Evolutionary conservation across 1,284 basidiomycete genomes (phyloP).

Genomic region (Xerocomus amazonicus): DNA sequence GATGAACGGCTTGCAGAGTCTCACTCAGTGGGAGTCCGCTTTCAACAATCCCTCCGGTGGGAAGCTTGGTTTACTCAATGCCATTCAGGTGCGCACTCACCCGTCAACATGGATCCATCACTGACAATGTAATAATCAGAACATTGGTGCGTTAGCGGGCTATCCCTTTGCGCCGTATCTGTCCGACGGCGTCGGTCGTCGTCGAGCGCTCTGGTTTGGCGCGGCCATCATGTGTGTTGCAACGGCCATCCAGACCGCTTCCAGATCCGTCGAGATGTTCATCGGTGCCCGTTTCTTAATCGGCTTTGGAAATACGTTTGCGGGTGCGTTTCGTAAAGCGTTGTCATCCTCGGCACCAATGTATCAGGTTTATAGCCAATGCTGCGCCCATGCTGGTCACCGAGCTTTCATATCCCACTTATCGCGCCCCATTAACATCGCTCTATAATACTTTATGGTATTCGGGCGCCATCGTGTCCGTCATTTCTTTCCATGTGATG

Average conservation of each 20-base stretch:
- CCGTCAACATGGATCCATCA: neutral
- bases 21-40: slow-evolving; percentile 56
- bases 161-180: slow-evolving; percentile 72
- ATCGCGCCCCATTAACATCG: slow-evolving; percentile 70
- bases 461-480: slow-evolving; percentile 67
- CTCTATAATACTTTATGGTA: slow-evolving; percentile 80
- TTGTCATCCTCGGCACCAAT: neutral
- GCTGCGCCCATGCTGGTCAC: slow-evolving; percentile 74
- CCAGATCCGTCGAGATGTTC: slow-evolving; percentile 76
- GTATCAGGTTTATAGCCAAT: slow-evolving; percentile 38
- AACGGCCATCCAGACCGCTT: slow-evolving; percentile 66
- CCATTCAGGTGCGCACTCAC: slow-evolving; percentile 56
- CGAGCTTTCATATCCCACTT: slow-evolving; percentile 73
- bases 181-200: slow-evolving; percentile 66
- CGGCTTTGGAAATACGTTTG: slow-evolving; percentile 77
- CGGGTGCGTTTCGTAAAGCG: slow-evolving; percentile 36
- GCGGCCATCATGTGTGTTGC: slow-evolving; percentile 62
- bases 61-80: slow-evolving; percentile 69
- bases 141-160: slow-evolving; percentile 62
- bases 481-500: slow-evolving; percentile 5
- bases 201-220: slow-evolving; percentile 60
- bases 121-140: slow-evolving; percentile 37
- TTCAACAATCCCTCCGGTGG: slow-evolving; percentile 53
- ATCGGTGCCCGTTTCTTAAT: slow-evolving; percentile 78
- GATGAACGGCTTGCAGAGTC: slow-evolving; percentile 74